Conservation (phyloP, 2,329 filamentous ascomycete species). For the Alternaria infectoria region DNA sequence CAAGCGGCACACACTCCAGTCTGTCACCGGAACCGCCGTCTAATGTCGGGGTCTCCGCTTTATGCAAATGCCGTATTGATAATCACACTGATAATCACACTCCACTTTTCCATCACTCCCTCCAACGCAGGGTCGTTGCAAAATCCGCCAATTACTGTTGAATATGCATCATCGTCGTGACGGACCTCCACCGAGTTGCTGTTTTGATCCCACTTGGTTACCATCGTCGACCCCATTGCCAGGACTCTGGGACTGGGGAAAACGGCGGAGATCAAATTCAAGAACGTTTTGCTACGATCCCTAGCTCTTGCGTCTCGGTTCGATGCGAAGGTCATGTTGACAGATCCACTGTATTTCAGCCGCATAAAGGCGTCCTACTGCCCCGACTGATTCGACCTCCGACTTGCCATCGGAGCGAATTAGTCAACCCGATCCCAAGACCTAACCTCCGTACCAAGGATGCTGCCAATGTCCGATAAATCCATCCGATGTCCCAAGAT, state of each 20-base stretch:
- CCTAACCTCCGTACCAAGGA: not conserved
- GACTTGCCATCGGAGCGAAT: not conserved
- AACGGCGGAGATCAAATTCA: slow-evolving; percentile 1
- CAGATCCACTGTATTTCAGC: not conserved
- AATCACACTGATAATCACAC: slow-evolving; percentile 4
- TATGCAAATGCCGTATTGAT: slow-evolving; percentile 9
- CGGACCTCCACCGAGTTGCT: slow-evolving; percentile 2
- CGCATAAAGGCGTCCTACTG: not conserved
- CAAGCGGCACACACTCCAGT: slow-evolving; percentile 2
- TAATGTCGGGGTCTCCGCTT: slow-evolving; percentile 8
- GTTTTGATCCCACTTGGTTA: slow-evolving; percentile 7
- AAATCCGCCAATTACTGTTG: slow-evolving; percentile 5
- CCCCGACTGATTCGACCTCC: not conserved
- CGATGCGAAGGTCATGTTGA: not conserved
- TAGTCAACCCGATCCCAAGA: slow-evolving; percentile 4
- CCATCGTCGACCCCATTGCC: slow-evolving; percentile 1
- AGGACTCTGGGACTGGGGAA: slow-evolving; percentile 12
- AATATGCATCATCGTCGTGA: not conserved
- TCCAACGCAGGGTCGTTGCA: slow-evolving; percentile 1
- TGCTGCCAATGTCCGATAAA: slow-evolving; percentile 7
- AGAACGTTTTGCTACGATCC: not conserved
- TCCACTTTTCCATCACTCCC: slow-evolving; percentile 5
- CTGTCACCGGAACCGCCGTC: not conserved
- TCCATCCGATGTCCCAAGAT: slow-evolving; percentile 1
- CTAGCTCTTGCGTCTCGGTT: slow-evolving; percentile 1